A percentile compares a stretch with the other conserved stretches of the same genome.
phyloP scores from a whole-genome alignment of 2,329 filamentous ascomycete genomes.

The Fusarium papillatum region DNA sequence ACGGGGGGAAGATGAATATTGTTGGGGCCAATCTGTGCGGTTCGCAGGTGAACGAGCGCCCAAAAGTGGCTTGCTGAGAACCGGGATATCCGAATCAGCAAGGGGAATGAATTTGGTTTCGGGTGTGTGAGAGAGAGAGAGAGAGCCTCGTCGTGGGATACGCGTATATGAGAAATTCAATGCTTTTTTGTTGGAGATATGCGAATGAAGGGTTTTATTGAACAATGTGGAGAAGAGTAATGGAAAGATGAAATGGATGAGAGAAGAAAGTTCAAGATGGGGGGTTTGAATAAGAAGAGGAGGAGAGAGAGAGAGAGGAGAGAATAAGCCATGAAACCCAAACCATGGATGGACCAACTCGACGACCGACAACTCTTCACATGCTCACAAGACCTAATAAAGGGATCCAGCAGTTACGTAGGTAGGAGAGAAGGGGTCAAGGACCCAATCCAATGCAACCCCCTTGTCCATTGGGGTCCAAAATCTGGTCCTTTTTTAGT shows the following conservation, averaged over 20 bases:
- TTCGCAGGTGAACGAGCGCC: conserved; percentile 24
- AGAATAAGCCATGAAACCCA: conserved; percentile 17
- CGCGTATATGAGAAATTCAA: neutral
- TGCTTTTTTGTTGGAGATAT: conserved; percentile 1
- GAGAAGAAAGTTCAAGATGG: neutral
- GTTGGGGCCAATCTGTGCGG: conserved; percentile 28
- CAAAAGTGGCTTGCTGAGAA: conserved; percentile 31
- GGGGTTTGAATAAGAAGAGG: conserved; percentile 11
- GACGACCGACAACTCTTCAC: conserved; percentile 25
- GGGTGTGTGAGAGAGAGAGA: neutral
- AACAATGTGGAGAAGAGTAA: neutral
- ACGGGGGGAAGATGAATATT: conserved; percentile 2
- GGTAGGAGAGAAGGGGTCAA: conserved; percentile 22
- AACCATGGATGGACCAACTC: conserved; percentile 2
- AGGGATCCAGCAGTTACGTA: conserved; percentile 35
- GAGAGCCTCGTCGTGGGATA: neutral
- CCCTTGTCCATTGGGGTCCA: conserved; percentile 20
- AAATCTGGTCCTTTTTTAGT: conserved; percentile 4
- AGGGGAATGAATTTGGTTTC: neutral
- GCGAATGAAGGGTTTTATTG: neutral
- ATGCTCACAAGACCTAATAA: conserved; percentile 40
- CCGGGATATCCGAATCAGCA: conserved; percentile 34
- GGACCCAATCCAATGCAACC: conserved; percentile 15
- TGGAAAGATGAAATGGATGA: neutral
- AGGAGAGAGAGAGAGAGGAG: conserved; percentile 1